Percentiles rank a stretch among this genome's conserved stretches.
These are phyloP conservation scores for Panicum miliaceum DNA, from an alignment of 176 grass and related monocot species.

Conservation along the genomic window DNA sequence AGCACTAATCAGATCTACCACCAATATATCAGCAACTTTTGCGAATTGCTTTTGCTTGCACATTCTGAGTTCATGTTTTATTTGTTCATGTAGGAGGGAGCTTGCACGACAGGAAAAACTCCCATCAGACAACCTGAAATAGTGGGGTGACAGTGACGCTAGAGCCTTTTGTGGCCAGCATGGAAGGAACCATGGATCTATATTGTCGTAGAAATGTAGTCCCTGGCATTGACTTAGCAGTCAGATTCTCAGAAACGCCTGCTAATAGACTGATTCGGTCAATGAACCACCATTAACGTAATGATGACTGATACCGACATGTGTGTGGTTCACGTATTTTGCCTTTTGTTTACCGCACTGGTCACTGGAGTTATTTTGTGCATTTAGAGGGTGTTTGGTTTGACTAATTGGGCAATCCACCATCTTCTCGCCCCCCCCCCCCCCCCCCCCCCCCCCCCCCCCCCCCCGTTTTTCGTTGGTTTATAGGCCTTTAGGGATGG, in stretches of 20 bases:
- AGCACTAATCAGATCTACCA: neutral
- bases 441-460: too few relatives aligned
- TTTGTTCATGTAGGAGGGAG: conserved; percentile 27
- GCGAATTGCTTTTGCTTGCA: neutral
- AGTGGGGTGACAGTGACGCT: neutral
- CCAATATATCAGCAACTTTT: neutral
- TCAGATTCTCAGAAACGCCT: neutral
- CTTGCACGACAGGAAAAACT: conserved; percentile 1
- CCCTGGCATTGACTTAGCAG: conserved; percentile 3
- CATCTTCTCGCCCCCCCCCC: too few relatives aligned
- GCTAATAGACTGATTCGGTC: neutral
- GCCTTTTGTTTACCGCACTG: neutral
- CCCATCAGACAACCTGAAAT: neutral
- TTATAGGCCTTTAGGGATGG: neutral
- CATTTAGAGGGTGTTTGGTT: neutral
- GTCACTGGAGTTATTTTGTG: neutral
- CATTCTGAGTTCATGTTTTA: conserved; percentile 17
- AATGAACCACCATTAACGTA: conserved; percentile 1
- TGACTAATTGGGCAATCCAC: too few relatives aligned
- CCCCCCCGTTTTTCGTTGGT: neutral
- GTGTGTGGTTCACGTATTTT: neutral
- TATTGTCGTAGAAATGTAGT: conserved; percentile 19
- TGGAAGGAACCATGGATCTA: conserved; percentile 18
- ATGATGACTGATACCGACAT: neutral
- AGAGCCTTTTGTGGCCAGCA: conserved; percentile 12